These are phyloP conservation scores for Fusarium sp. DNA, from an alignment of 2,329 filamentous ascomycete species.

Conservation along the genomic window DNA sequence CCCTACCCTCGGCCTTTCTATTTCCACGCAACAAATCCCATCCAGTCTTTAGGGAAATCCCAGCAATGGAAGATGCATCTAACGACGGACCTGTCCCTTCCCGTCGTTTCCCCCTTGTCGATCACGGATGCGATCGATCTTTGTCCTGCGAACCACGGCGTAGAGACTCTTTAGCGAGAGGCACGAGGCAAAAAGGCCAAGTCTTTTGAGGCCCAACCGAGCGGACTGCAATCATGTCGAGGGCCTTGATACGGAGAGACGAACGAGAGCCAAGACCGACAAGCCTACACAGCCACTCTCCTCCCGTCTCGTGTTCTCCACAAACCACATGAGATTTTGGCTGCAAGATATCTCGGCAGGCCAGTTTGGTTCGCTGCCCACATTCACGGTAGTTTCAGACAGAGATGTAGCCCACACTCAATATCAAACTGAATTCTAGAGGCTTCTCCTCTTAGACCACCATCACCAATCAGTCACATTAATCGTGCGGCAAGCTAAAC, in stretches of 20 bases:
- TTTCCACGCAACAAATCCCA: constrained; percentile 28
- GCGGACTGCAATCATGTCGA: constrained; percentile 11
- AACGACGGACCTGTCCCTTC: constrained; percentile 15
- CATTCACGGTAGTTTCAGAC: constrained; percentile 18
- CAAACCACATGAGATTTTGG: constrained; percentile 25
- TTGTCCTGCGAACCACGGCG: constrained; percentile 23
- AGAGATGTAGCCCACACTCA: neutral
- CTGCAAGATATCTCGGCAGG: constrained; percentile 13
- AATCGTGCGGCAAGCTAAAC: constrained; percentile 35
- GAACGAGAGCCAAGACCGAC: constrained; percentile 16
- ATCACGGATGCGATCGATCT: constrained; percentile 9
- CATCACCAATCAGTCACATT: constrained; percentile 9
- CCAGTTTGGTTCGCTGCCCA: neutral
- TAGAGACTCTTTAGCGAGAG: constrained; percentile 7
- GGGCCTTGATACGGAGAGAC: neutral
- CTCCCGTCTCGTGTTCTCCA: constrained; percentile 30
- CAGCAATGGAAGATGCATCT: constrained; percentile 13
- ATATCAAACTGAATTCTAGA: neutral
- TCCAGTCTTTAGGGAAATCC: constrained; percentile 10
- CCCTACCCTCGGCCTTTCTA: constrained; percentile 20
- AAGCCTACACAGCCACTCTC: constrained; percentile 37
- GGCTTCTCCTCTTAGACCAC: neutral
- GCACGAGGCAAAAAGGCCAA: constrained; percentile 25
- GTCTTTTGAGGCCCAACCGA: constrained; percentile 20
- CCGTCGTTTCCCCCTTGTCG: constrained; percentile 18